Percentiles rank a stretch among this genome's conserved stretches.
Conservation (phyloP, 768 basidiomycete genomes). For the Amanita muscaria region DNA sequence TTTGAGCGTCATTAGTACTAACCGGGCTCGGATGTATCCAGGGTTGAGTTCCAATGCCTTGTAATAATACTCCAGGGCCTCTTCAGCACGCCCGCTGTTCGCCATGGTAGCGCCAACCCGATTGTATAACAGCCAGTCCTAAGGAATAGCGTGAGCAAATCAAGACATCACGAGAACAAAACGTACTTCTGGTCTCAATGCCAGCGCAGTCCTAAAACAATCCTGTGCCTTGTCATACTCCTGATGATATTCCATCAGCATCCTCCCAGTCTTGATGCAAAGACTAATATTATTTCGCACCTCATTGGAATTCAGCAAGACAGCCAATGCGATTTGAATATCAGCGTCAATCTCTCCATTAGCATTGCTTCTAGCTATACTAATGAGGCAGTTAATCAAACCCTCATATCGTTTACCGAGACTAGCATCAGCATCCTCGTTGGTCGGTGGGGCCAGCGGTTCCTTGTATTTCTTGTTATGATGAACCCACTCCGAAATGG, state of each 20-base stretch:
- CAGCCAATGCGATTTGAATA: conserved; percentile 89
- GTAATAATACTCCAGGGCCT: conserved; percentile 84
- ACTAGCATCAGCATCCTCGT: conserved; percentile 20
- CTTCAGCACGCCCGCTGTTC: conserved; percentile 70
- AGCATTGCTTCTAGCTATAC: conserved; percentile 58
- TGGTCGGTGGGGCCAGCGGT: conserved; percentile 32
- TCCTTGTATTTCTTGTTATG: conserved; percentile 49
- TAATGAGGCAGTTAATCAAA: conserved; percentile 72
- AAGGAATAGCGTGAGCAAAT: background rate
- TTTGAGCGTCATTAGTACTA: conserved; percentile 12
- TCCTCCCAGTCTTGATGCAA: background rate
- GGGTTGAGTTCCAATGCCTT: conserved; percentile 84
- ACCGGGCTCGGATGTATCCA: conserved; percentile 84
- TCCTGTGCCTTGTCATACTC: conserved; percentile 90
- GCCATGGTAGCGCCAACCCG: conserved; percentile 92
- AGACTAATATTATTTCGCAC: conserved; percentile 37
- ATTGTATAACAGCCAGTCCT: conserved; percentile 93
- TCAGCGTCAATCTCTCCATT: conserved; percentile 77
- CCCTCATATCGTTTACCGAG: conserved; percentile 35
- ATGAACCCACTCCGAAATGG: conserved; percentile 80
- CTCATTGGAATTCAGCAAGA: conserved; percentile 88
- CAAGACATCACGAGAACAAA: background rate
- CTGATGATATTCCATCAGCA: conserved; percentile 28
- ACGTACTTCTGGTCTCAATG: conserved; percentile 76
- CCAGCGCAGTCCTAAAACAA: conserved; percentile 86